These are phyloP conservation scores for Spergularia marina DNA, from an alignment of 148 eudicot genomes.

Conservation along the genomic window DNA sequence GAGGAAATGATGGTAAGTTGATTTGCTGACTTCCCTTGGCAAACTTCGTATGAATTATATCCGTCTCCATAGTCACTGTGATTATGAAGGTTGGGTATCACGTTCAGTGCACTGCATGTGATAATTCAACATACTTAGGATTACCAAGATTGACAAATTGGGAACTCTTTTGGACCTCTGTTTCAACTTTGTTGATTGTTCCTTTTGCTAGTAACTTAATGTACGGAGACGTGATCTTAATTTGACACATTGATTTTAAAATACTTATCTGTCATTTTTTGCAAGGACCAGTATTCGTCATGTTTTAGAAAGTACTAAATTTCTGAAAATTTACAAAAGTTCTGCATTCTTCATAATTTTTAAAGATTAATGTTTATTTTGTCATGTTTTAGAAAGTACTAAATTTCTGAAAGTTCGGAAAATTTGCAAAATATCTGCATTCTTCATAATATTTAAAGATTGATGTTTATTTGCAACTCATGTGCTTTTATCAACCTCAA, in stretches of 20 bases:
- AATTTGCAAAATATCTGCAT: background rate
- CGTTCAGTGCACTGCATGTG: too few species aligned
- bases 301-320: background rate
- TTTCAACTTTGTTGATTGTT: too few species aligned
- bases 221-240: too few species aligned
- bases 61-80: background rate
- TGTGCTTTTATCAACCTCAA: background rate
- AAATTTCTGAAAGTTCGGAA: background rate
- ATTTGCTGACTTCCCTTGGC: conserved; percentile 8
- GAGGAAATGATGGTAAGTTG: conserved; percentile 58
- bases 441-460: background rate
- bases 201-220: too few species aligned
- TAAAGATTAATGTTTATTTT: background rate
- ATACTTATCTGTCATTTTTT: too few species aligned
- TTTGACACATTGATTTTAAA: too few species aligned
- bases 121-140: too few species aligned
- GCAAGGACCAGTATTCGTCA: too few species aligned
- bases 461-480: background rate
- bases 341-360: background rate
- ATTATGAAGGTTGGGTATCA: background rate
- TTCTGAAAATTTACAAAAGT: background rate
- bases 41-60: background rate
- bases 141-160: background rate
- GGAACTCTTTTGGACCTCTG: background rate
- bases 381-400: background rate